phyloP scores from a whole-genome alignment of 768 basidiomycete species.

The Tylopilus plumbeoviolaceoides region DNA sequence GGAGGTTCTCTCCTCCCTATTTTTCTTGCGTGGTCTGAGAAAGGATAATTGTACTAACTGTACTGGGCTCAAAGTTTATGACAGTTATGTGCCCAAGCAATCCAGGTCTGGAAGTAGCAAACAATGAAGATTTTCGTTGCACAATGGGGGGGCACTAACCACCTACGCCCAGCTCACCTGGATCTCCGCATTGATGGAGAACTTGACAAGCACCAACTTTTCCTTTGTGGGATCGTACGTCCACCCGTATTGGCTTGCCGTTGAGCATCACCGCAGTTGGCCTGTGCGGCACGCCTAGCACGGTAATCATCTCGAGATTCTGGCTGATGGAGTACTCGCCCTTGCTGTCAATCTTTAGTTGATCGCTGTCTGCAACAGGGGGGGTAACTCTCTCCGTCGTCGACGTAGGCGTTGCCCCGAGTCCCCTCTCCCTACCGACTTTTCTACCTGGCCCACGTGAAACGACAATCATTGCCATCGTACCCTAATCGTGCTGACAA shows the following conservation, averaged over 20 bases:
- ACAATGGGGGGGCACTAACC: no score
- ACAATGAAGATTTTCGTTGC: no score
- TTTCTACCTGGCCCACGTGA: no score
- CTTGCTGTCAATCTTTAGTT: slow-evolving; percentile 37
- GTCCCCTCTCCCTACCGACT: no score
- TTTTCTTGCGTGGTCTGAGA: no score
- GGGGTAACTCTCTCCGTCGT: slow-evolving; percentile 63
- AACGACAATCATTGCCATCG: no score
- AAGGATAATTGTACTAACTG: no score
- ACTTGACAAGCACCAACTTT: slow-evolving; percentile 37
- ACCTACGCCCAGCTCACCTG: slow-evolving; percentile 35
- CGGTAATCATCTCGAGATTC: slow-evolving; percentile 46
- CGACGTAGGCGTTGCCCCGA: slow-evolving; percentile 59
- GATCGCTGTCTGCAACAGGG: slow-evolving; percentile 39
- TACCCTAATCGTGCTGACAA: no score
- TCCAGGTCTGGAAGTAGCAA: no score
- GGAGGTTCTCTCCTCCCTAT: no score
- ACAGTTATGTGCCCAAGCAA: no score
- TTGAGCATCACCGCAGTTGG: slow-evolving; percentile 41
- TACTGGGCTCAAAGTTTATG: no score
- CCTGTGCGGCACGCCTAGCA: slow-evolving; percentile 47
- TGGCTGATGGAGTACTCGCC: slow-evolving; percentile 35
- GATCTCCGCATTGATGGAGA: slow-evolving; percentile 29
- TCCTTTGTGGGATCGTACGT: slow-evolving; percentile 36
- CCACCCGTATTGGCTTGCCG: slow-evolving; percentile 36